Base-by-base conservation (phyloP, 208 protist genomes). In the Trypanosoma caninum region DNA sequence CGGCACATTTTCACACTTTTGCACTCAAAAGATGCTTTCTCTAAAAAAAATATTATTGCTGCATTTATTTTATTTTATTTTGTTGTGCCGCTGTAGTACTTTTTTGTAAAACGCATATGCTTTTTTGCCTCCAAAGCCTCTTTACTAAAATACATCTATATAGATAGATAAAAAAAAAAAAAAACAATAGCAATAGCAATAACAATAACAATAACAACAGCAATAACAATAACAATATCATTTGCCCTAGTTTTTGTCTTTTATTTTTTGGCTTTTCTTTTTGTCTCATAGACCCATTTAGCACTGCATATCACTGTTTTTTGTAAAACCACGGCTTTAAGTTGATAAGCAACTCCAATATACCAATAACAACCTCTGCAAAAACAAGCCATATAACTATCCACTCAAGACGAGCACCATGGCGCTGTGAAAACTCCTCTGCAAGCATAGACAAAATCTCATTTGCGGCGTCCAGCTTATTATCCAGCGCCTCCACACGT, bases 351-450 rank as follows among this genome's bases (percentile, higher is more conserved):
- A 91, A 44, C 63, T 88, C 81, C 53, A 85, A 52, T 14, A 88
- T 71, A 30, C 84, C 84, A 64, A 91, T 83, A n/a, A 91, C 66
- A 53, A 91, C 84, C 34, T 91, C 84, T 23, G 85, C 76, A 59
- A 88, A 82, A 0, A 91, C 81, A 3, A 91, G 67, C 84, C 81
- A 91, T 61, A 91, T 91, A 18, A 91, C 81, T 60, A 91, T 91
- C 81, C 84, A 91, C 61, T 91, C 84, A 42, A 91, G 62, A 8
- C 84, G 78, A 23, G 76, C 79, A 28, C 79, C 83, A 47, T 87
- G 79, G 27, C 83, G 78, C 58, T 90, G 79, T 52, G 83, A 84
- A 56, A 87, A 87, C 48, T 90, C 79, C 33, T 90, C 83, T 10
- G 83, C 79, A 37, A 90, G 56, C 72, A 90, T 90, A 11, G 83